Conservation (phyloP, 2,329 filamentous ascomycete species). For the Penicillium palitans region DNA sequence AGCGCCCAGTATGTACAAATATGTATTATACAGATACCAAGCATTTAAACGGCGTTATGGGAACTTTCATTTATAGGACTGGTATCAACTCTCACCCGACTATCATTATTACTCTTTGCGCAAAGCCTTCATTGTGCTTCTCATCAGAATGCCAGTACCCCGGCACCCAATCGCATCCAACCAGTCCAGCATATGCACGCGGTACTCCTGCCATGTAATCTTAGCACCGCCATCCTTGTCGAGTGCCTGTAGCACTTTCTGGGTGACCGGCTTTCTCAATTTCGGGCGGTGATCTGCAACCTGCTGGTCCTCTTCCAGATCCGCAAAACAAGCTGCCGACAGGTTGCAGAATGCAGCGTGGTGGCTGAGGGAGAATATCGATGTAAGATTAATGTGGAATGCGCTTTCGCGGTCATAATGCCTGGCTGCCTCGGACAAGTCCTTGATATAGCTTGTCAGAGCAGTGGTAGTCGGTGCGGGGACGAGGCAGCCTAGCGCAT, state of each 20-base stretch:
- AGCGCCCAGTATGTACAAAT: conserved; percentile 11
- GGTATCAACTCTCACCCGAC: not conserved
- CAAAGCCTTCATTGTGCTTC: conserved; percentile 76
- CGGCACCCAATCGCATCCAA: conserved; percentile 63
- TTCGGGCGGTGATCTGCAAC: conserved; percentile 25
- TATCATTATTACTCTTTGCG: conserved; percentile 47
- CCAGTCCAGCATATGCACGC: conserved; percentile 68
- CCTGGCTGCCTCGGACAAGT: conserved; percentile 37
- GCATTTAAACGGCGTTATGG: conserved; percentile 15
- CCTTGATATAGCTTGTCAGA: conserved; percentile 45
- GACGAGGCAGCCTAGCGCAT: conserved; percentile 57
- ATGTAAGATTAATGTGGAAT: conserved; percentile 39
- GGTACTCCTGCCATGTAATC: conserved; percentile 72
- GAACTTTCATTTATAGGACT: not conserved
- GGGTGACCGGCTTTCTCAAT: conserved; percentile 61
- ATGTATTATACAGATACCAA: conserved; percentile 18
- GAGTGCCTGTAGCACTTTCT: conserved; percentile 63
- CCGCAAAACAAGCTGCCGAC: conserved; percentile 50
- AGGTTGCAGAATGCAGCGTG: conserved; percentile 48
- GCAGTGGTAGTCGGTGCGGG: conserved; percentile 46
- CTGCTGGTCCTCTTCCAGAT: conserved; percentile 49
- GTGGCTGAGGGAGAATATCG: conserved; percentile 51
- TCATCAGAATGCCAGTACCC: conserved; percentile 72
- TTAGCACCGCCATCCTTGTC: conserved; percentile 64
- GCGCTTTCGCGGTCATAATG: conserved; percentile 32